Base-by-base conservation (phyloP, 352 stramenopile genomes). In the Globisporangium orthogonon region DNA sequence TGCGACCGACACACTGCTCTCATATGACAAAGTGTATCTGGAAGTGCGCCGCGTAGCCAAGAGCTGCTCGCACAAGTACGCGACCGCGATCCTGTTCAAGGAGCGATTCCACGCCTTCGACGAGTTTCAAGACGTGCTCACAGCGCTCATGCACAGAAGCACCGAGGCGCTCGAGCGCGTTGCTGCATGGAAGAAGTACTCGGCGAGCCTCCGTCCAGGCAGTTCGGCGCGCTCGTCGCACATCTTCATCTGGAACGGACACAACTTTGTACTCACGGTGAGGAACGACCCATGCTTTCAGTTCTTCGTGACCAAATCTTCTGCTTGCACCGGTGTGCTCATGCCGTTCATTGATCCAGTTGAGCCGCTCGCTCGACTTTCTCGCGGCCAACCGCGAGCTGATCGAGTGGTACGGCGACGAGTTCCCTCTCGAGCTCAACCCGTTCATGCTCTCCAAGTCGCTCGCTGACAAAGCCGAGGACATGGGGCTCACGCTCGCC, bases 21-120 rank as follows among this genome's bases (percentile, higher is more conserved):
- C 33, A 0, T 88, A 87, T 40, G 77, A 87, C 48, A 70, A 60
- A 28, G 55, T 63, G 9, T 70, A 71, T 49, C 35, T 31, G 0
- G n/a, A 40, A 1, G 65, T 79, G 0, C 61, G 55, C 3, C 14
- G 58, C 2, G 23, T 58, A 2, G 43, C 56, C 30, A 58, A 63
- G 11, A 40, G 45, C 10, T 73, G 67, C 5, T 55, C 56, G n/a
- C 61, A 39, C 35, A 69, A 67, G 37, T 90, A 85, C 50, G 46
- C 64, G 2, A 65, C 41, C 0, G 71, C 79, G 1, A 54, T 76
- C 13, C 56, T 88, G 31, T 90, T 80, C 56, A 62, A 61, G 15
- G 73, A 90, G 3, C 71, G 77, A 1, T 87, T 90, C 44, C 71
- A 83, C 51, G 80, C 80, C 1, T 87, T 90, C 18, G 74, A 87